These are phyloP conservation scores for Botrytis aclada DNA, from an alignment of 2,329 filamentous ascomycete genomes.

Conservation along the genomic window DNA sequence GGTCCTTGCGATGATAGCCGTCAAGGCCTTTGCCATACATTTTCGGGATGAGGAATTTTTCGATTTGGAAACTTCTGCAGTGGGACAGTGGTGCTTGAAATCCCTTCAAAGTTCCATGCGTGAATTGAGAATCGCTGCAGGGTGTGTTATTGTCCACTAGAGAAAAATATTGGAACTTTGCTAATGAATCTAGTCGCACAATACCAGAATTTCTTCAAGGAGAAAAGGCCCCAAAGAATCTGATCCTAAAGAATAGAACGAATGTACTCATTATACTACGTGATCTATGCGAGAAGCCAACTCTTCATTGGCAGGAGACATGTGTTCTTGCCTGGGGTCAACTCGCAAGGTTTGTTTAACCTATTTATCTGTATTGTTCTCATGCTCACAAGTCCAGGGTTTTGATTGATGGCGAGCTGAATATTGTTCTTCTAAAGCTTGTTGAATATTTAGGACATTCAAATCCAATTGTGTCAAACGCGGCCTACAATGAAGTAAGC, in stretches of 20 bases:
- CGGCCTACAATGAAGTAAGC: conserved; percentile 77
- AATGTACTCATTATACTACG: conserved; percentile 69
- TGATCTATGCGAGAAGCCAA: conserved; percentile 66
- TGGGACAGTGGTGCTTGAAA: conserved; percentile 79
- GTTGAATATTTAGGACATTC: conserved; percentile 83
- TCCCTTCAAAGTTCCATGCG: conserved; percentile 79
- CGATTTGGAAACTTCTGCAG: conserved; percentile 62
- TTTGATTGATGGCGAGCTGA: conserved; percentile 77
- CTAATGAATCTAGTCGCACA: conserved; percentile 49
- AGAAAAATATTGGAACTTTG: background rate
- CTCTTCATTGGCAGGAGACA: conserved; percentile 71
- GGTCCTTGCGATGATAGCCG: conserved; percentile 66
- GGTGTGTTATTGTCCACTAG: conserved; percentile 42
- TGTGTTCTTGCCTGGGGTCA: conserved; percentile 84
- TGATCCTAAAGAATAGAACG: conserved; percentile 62
- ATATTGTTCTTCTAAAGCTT: conserved; percentile 77
- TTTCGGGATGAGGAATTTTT: conserved; percentile 57
- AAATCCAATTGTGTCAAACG: conserved; percentile 74
- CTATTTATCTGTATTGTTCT: background rate
- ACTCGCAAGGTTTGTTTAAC: conserved; percentile 59
- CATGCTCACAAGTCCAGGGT: conserved; percentile 45
- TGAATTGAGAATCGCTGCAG: conserved; percentile 80
- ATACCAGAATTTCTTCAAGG: conserved; percentile 63
- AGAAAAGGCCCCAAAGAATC: conserved; percentile 36
- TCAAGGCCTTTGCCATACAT: conserved; percentile 69